A percentile compares a stretch with the other conserved stretches of the same genome.
Conservation (phyloP, 257 asterid genomes). For the Gardenia jasminoides region DNA sequence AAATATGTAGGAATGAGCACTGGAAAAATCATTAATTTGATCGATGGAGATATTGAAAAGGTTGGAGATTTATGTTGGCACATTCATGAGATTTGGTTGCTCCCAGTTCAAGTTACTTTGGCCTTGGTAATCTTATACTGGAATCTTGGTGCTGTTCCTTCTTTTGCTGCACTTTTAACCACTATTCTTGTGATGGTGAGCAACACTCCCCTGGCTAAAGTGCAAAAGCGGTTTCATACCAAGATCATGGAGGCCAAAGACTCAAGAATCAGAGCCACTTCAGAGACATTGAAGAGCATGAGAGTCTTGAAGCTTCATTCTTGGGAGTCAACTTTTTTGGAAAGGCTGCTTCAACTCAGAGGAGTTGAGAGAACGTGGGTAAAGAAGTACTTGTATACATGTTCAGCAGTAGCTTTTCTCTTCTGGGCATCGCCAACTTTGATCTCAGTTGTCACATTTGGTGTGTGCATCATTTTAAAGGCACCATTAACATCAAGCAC, state of each 20-base stretch:
- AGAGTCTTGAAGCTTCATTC: slow-evolving; percentile 72
- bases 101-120: slow-evolving; percentile 63
- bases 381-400: slow-evolving; percentile 56
- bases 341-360: slow-evolving; percentile 51
- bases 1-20: slow-evolving; percentile 55
- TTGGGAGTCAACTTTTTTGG: slow-evolving; percentile 65
- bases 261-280: slow-evolving; percentile 65
- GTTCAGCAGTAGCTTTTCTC: slow-evolving; percentile 70
- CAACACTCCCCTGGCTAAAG: slow-evolving; percentile 78
- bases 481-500: slow-evolving; percentile 70
- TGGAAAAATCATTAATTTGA: slow-evolving; percentile 59
- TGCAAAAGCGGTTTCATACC: slow-evolving; percentile 57
- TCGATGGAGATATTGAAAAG: slow-evolving; percentile 80
- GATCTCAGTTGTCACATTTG: slow-evolving; percentile 72
- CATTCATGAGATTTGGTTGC: slow-evolving; percentile 80
- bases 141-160: slow-evolving; percentile 71
- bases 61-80: slow-evolving; percentile 80
- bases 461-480: slow-evolving; percentile 57
- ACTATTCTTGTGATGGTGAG: slow-evolving; percentile 72
- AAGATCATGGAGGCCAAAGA: slow-evolving; percentile 88
- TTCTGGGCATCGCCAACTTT: slow-evolving; percentile 91
- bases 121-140: slow-evolving; percentile 61
- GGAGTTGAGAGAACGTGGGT: slow-evolving; percentile 59
- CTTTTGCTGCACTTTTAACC: slow-evolving; percentile 64
- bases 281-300: slow-evolving; percentile 76